Conservation (phyloP, 441 rosid species). For the Gossypium laxum region DNA sequence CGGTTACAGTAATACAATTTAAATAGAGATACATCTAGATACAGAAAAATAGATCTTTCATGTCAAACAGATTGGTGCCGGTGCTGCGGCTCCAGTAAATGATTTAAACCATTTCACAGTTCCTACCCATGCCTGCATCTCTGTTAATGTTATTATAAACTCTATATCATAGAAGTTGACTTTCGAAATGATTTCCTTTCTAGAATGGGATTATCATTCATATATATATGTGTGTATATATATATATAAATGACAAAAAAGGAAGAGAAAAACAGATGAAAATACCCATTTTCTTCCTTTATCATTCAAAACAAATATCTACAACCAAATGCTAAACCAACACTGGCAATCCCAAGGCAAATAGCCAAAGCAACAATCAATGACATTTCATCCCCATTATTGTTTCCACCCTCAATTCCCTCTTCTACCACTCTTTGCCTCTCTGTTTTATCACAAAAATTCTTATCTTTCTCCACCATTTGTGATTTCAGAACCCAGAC, state of each 20-base stretch:
- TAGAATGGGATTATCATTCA: not conserved
- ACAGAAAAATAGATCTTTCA: not conserved
- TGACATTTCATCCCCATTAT: constrained; percentile 12
- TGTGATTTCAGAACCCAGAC: constrained; percentile 23
- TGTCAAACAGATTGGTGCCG: not conserved
- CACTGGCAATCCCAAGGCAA: constrained; percentile 36
- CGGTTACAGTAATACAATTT: not conserved
- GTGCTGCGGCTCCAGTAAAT: not conserved
- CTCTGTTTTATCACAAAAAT: constrained; percentile 2
- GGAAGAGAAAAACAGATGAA: not conserved
- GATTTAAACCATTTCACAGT: not conserved
- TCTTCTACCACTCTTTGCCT: not conserved
- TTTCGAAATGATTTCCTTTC: not conserved
- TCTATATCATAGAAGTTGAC: not conserved
- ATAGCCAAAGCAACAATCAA: constrained; percentile 32
- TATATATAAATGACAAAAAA: not conserved
- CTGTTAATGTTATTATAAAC: not conserved
- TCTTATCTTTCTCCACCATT: constrained; percentile 4
- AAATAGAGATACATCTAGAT: not conserved
- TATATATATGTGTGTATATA: too few relatives aligned
- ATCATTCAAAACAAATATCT: constrained; percentile 19
- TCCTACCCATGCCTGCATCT: not conserved
- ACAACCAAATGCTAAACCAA: constrained; percentile 34
- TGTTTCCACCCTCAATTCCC: not conserved
- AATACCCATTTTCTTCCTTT: not conserved